Evolutionary conservation across 805 yeast species (phyloP).

Genomic region (Ogataea dorogensis): DNA sequence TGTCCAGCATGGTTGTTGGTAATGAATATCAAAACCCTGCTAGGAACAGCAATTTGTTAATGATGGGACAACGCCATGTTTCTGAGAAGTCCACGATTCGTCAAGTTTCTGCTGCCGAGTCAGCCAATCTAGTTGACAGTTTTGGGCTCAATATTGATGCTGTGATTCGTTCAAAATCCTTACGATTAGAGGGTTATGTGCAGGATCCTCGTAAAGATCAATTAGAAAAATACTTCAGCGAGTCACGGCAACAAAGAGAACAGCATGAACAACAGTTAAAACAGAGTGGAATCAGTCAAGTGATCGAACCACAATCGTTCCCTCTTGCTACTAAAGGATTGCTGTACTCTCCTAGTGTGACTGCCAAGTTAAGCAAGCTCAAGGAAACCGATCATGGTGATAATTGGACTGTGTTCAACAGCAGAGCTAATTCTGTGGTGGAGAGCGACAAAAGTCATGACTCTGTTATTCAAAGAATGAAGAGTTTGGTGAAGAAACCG

Average conservation of each 20-base stretch:
- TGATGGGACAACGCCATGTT: slow-evolving; percentile 1
- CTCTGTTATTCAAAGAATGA: slow-evolving; percentile 3
- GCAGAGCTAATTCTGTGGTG: slow-evolving; percentile 8
- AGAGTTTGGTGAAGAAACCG: slow-evolving; percentile 4
- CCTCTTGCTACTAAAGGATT: slow-evolving; percentile 17
- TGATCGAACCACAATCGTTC: slow-evolving; percentile 3
- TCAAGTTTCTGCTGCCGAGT: slow-evolving; percentile 6
- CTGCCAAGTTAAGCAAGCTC: slow-evolving; percentile 15
- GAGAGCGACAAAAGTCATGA: slow-evolving; percentile 5
- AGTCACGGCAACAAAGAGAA: slow-evolving; percentile 3
- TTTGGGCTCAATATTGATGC: slow-evolving; percentile 8
- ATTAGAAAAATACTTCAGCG: slow-evolving; percentile 4
- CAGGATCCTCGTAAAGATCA: slow-evolving; percentile 4
- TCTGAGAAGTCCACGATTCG: slow-evolving; percentile 6
- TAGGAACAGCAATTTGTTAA: background rate
- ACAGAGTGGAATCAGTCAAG: slow-evolving; percentile 16
- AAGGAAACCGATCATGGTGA: slow-evolving; percentile 6
- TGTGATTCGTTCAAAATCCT: slow-evolving; percentile 1
- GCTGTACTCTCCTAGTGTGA: slow-evolving; percentile 25
- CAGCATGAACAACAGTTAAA: slow-evolving; percentile 20
- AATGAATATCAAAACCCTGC: slow-evolving; percentile 6
- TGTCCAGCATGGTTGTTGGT: slow-evolving; percentile 1
- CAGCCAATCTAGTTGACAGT: slow-evolving; percentile 4
- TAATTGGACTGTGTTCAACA: slow-evolving; percentile 17
- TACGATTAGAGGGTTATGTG: background rate